These are phyloP conservation scores for Planoprotostelium fungivorum DNA, from an alignment of 78 protist species.

Conservation along the genomic window DNA sequence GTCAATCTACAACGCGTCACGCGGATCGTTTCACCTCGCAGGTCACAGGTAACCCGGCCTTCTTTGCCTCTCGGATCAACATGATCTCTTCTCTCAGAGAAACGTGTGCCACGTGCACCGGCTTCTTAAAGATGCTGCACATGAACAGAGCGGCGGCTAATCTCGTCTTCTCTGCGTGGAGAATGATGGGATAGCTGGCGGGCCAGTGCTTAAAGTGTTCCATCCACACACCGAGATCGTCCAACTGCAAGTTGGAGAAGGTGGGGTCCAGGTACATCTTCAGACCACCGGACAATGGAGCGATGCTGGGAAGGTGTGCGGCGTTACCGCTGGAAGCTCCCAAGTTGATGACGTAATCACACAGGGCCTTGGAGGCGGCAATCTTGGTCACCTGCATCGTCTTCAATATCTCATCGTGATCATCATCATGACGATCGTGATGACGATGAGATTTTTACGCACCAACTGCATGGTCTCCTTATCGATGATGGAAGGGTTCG, in stretches of 20 bases:
- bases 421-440: not conserved
- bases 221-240: constrained; percentile 59
- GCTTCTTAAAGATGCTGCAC: constrained; percentile 47
- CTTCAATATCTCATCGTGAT: too few relatives aligned
- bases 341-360: constrained; percentile 52
- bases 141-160: constrained; percentile 48
- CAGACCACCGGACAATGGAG: constrained; percentile 35
- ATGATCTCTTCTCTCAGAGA: constrained; percentile 53
- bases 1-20: not conserved
- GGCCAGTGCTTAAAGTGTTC: constrained; percentile 62
- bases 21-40: constrained; percentile 31
- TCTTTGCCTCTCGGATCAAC: constrained; percentile 63
- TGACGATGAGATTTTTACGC: not conserved
- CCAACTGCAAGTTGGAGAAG: constrained; percentile 43
- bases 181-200: constrained; percentile 43
- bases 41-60: constrained; percentile 55
- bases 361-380: constrained; percentile 42
- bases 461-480: constrained; percentile 28
- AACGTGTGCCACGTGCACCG: constrained; percentile 55
- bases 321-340: constrained; percentile 55
- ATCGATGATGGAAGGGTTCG: constrained; percentile 41
- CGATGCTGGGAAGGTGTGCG: constrained; percentile 3
- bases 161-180: constrained; percentile 57
- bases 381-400: constrained; percentile 1
- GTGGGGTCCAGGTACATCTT: constrained; percentile 58